A percentile compares a stretch with the other conserved stretches of the same genome.
Evolutionary conservation across 208 protist genomes (phyloP).

Genomic region (Leishmania turanica): DNA sequence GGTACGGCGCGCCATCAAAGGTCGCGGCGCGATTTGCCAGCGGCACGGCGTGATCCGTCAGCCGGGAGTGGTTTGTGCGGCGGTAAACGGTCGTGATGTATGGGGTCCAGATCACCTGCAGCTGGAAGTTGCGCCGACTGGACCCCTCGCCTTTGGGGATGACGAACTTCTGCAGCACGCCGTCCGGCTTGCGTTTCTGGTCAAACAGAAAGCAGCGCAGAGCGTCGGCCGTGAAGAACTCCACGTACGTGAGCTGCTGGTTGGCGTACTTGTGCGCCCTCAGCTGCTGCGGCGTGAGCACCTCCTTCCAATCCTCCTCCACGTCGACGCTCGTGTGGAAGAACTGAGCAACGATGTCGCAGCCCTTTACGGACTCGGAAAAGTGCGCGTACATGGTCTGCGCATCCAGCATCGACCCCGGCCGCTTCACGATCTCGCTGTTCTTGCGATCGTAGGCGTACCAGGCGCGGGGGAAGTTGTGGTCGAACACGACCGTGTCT

Average conservation of each 20-base stretch:
- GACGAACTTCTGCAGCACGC: constrained; percentile 92
- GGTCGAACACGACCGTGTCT: constrained; percentile 92
- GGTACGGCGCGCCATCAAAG: constrained; percentile 84
- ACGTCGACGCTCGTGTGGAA: constrained; percentile 61
- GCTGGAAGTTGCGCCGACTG: constrained; percentile 72
- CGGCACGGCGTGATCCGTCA: constrained; percentile 66
- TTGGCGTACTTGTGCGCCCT: constrained; percentile 22
- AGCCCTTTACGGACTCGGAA: constrained; percentile 36
- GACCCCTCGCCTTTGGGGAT: constrained; percentile 79
- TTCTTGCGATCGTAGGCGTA: constrained; percentile 89
- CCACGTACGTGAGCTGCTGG: constrained; percentile 74
- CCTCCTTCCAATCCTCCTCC: constrained; percentile 45
- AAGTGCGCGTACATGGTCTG: constrained; percentile 86
- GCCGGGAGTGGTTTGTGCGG: constrained; percentile 72
- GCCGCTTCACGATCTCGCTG: constrained; percentile 79
- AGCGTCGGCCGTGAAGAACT: constrained; percentile 82
- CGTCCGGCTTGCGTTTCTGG: constrained; percentile 80
- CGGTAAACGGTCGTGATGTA: constrained; percentile 84
- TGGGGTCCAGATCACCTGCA: constrained; percentile 91
- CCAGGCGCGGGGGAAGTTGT: constrained; percentile 94
- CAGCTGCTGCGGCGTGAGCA: constrained; percentile 27
- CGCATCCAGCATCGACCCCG: constrained; percentile 84
- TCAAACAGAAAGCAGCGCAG: constrained; percentile 86
- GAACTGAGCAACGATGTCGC: constrained; percentile 88
- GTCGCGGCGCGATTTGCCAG: constrained; percentile 66